Percentiles rank a stretch among this genome's conserved stretches.
These are phyloP conservation scores for Pythium utonaiense DNA, from an alignment of 352 stramenopile genomes.

Conservation along the genomic window DNA sequence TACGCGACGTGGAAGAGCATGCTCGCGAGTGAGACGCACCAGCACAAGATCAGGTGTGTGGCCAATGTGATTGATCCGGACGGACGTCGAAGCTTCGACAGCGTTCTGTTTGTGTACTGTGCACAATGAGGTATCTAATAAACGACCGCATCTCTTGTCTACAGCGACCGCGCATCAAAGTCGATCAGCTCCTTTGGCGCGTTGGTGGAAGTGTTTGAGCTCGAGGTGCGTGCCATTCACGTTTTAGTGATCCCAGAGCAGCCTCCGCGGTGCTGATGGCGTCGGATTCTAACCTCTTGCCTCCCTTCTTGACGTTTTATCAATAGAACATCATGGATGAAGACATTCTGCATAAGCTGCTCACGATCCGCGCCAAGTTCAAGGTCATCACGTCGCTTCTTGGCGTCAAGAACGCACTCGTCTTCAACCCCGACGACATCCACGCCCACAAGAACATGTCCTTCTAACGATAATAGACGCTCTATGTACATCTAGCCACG, in stretches of 20 bases:
- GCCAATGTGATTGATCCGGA: neutral
- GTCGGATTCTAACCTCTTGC: too few species aligned
- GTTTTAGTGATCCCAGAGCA: neutral
- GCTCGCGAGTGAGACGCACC: slow-evolving; percentile 33
- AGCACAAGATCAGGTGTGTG: slow-evolving; percentile 44
- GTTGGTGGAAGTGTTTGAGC: slow-evolving; percentile 51
- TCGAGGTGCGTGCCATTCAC: slow-evolving; percentile 45
- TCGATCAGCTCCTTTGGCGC: slow-evolving; percentile 53
- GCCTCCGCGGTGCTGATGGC: too few species aligned
- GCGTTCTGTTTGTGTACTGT: neutral
- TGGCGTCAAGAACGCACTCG: slow-evolving; percentile 44
- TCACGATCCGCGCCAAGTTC: slow-evolving; percentile 77
- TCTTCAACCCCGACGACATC: slow-evolving; percentile 67
- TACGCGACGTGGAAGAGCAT: slow-evolving; percentile 66
- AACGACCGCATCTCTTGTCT: neutral
- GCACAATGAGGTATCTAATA: neutral
- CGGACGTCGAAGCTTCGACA: slow-evolving; percentile 4
- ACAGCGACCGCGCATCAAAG: slow-evolving; percentile 51
- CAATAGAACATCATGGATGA: slow-evolving; percentile 74
- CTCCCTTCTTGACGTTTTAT: neutral
- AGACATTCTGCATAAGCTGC: slow-evolving; percentile 67
- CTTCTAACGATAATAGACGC: slow-evolving; percentile 37
- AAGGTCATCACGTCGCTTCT: slow-evolving; percentile 72
- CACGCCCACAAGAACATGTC: slow-evolving; percentile 85
- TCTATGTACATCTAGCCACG: neutral